These are phyloP conservation scores for Podaxis sp. DNA, from an alignment of 768 basidiomycete genomes.

Conservation along the genomic window DNA sequence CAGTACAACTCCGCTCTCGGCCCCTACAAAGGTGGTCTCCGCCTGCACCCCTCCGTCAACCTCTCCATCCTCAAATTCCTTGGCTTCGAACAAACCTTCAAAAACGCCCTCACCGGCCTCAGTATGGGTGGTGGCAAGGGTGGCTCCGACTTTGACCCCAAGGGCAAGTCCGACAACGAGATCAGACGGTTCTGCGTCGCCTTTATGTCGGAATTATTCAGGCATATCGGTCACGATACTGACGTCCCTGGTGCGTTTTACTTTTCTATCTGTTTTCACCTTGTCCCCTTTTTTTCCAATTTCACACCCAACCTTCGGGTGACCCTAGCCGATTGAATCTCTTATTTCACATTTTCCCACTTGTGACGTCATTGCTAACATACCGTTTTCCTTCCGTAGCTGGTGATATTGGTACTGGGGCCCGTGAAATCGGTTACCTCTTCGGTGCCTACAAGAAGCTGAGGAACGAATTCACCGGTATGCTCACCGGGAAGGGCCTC, in stretches of 20 bases:
- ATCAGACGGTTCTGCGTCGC: conserved; percentile 68
- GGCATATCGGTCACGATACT: conserved; percentile 71
- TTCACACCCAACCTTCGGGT: conserved; percentile 1
- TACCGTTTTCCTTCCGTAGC: conserved; percentile 27
- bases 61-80: conserved; percentile 84
- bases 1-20: conserved; percentile 78
- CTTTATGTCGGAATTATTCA: conserved; percentile 74
- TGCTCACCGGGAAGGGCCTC: conserved; percentile 72
- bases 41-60: conserved; percentile 78
- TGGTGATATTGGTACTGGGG: conserved; percentile 74
- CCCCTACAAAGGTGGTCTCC: conserved; percentile 78
- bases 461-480: conserved; percentile 65
- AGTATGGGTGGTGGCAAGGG: conserved; percentile 82
- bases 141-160: conserved; percentile 79
- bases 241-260: conserved; percentile 57
- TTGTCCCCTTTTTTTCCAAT: background rate
- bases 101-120: conserved; percentile 75
- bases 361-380: too few species aligned
- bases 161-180: conserved; percentile 75
- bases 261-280: too few species aligned
- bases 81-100: conserved; percentile 80
- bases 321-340: background rate
- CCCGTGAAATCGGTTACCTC: conserved; percentile 72
- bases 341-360: too few species aligned
- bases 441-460: conserved; percentile 79